Evolutionary conservation across 2,329 filamentous ascomycete genomes (phyloP), one percentile per base, ranked within the genome.

Genomic region (Colletotrichum lini): DNA sequence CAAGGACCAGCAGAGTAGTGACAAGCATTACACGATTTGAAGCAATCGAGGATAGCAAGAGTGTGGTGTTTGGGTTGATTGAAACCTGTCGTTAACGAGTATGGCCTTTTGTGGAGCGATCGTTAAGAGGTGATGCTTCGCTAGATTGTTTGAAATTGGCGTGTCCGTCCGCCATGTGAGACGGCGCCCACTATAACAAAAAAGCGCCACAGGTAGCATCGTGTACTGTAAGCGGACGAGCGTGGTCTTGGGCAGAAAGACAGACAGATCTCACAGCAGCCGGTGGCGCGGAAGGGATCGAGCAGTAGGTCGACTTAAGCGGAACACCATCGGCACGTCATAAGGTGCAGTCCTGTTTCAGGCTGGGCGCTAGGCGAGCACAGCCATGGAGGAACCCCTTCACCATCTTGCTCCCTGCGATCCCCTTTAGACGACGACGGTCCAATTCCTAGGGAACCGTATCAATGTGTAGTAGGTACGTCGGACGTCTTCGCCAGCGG

Each of bases 281-380:
- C 23, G 49, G 45, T 65, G 52, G 52, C 18, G 45, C 65, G 65
- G 35, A 50, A 45, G 47, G 58, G 58, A 49, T n/a, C 21, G 35
- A 57, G 16, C 18, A 9, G 56, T 44, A 47, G 45, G 26, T n/a
- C 47, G 44, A 60, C 40, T 35, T 21, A 47, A 44, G 44, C 49
- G 38, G 30, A 49, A 56, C 54, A 44, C 54, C 60, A 67, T 45
- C 62, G 21, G 64, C 68, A 68, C 68, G 68, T 71, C 68, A 68
- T 71, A 63, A 21, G 38, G 44, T 63, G 52, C 65, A 68, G 63
- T 62, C n/a, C 65, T 59, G 68, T 71, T 69, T 71, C 65, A 58
- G 65, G 47, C 65, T 42, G 58, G 57, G 56, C 63, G 67, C 63
- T 67, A 67, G 67, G 30, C 65, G 50, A 66, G 67, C 40, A 53